Base-by-base conservation (phyloP, 768 basidiomycete genomes). In the Lactifluus pinguis region DNA sequence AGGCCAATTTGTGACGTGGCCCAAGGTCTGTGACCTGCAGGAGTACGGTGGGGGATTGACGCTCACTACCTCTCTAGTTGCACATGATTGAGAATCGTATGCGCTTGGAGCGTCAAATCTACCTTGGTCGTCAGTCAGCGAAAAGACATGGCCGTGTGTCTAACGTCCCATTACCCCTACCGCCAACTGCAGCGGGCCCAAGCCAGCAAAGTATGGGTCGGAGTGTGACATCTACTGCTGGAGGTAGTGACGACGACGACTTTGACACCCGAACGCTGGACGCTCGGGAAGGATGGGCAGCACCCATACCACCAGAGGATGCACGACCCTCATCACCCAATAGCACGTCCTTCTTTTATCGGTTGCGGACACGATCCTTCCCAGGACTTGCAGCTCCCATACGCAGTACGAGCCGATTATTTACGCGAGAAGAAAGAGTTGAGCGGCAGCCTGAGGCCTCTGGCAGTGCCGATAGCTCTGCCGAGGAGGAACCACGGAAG, bases 1-100 rank as follows among this genome's bases (percentile, higher is more conserved):
- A 0, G 97, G 97, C 11, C 80, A 97, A 73, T 70, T 83, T 10
- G 95, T 93, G 32, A 90, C 97, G n/a, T 99, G 93, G 93, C 95
- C 97, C 0, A 98, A 95, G 77, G 90, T 95, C 65, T 59, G 76
- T 53, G 29, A 44, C 11, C 9, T 29, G 52, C 7, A 4, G 52
- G 19, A 39, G 32, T 30, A 32, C 30, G 11, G 15, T 17, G 17
- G 15, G 25, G 10, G 7, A 42, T n/a, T 44, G 41, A 6, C 44
- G 17, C 59, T 49, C 15, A 62, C 44, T 15, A n/a, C 19, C 29
- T 44, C 19, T 11, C 34, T 67, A 95, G 93, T 74, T 97, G 14
- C 92, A 92, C 67, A 98, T 98, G 83, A 90, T 98, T 60, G 84
- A 87, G 69, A 98, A 98, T 71, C 81, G 95, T n/a, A 79, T 83